Evolutionary conservation across 1,139 yeast genomes (phyloP).

Genomic region (Taphrina confusa): DNA sequence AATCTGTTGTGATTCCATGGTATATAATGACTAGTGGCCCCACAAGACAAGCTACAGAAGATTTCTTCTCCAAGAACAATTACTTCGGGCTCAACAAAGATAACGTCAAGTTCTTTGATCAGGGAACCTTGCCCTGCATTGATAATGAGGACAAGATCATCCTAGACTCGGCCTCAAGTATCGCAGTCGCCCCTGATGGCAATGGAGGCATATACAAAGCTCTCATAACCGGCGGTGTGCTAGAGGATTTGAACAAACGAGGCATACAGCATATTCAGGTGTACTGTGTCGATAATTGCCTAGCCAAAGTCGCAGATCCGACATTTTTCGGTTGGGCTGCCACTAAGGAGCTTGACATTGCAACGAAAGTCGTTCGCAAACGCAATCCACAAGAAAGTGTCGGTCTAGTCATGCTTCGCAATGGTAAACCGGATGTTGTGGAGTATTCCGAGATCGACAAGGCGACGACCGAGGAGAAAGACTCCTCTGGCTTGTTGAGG

Average conservation of each 20-base stretch:
- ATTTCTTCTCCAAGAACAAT: conserved; percentile 60
- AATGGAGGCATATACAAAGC: conserved; percentile 97
- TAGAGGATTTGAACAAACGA: conserved; percentile 66
- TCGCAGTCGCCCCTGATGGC: conserved; percentile 94
- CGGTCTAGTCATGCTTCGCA: conserved; percentile 77
- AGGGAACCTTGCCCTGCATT: conserved; percentile 93
- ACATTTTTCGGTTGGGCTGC: conserved; percentile 85
- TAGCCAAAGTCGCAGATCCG: conserved; percentile 95
- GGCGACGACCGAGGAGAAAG: conserved; percentile 58
- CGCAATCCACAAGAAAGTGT: conserved; percentile 84
- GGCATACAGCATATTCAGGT: conserved; percentile 89
- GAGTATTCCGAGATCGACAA: conserved; percentile 88
- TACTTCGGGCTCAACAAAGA: conserved; percentile 67
- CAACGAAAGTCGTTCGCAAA: conserved; percentile 94
- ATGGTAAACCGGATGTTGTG: conserved; percentile 77
- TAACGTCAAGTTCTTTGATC: conserved; percentile 81
- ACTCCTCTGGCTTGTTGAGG: conserved; percentile 52
- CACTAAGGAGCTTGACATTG: conserved; percentile 62
- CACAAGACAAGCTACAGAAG: conserved; percentile 74
- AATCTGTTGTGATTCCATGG: conserved; percentile 62
- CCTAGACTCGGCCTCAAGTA: conserved; percentile 55
- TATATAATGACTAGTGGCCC: conserved; percentile 97
- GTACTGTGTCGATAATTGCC: conserved; percentile 93
- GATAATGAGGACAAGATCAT: conserved; percentile 72
- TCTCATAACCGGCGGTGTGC: conserved; percentile 61